Percentiles rank a stretch among this genome's conserved stretches.
These are phyloP conservation scores for Amanita pallidorosea DNA, from an alignment of 768 basidiomycete species.

Conservation along the genomic window DNA sequence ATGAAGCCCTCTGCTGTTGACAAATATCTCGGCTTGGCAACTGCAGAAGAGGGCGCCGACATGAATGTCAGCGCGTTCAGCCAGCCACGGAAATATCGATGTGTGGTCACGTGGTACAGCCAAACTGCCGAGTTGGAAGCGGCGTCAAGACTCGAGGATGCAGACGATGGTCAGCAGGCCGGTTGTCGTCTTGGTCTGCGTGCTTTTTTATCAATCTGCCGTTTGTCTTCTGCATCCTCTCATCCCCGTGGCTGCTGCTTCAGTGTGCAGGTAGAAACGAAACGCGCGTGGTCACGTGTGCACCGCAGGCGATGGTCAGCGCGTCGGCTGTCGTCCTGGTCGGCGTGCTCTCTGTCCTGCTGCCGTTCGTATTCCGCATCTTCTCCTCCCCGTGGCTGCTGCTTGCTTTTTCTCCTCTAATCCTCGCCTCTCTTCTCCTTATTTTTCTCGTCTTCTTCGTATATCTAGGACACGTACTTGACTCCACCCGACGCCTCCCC, in stretches of 20 bases:
- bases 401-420: constrained; percentile 50
- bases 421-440: constrained; percentile 36
- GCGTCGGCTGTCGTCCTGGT: constrained; percentile 44
- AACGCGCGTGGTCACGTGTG: not conserved
- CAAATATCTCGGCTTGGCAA: constrained; percentile 22
- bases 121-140: too few species aligned
- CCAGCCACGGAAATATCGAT: not conserved
- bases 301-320: constrained; percentile 1
- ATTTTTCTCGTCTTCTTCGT: constrained; percentile 44
- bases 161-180: constrained; percentile 16
- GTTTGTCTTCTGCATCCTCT: too few species aligned
- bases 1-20: constrained; percentile 75
- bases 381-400: constrained; percentile 58
- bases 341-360: constrained; percentile 41
- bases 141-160: not conserved
- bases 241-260: too few species aligned
- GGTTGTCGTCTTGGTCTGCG: constrained; percentile 42
- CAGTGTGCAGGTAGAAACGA: too few species aligned
- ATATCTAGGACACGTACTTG: constrained; percentile 48
- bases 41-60: constrained; percentile 10
- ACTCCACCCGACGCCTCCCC: constrained; percentile 25
- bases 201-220: constrained; percentile 23
- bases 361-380: constrained; percentile 45
- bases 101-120: not conserved
- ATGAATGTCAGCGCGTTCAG: not conserved